These are phyloP conservation scores for Cyberlindnera xylosilytica DNA, from an alignment of 805 yeast species.

Conservation along the genomic window DNA sequence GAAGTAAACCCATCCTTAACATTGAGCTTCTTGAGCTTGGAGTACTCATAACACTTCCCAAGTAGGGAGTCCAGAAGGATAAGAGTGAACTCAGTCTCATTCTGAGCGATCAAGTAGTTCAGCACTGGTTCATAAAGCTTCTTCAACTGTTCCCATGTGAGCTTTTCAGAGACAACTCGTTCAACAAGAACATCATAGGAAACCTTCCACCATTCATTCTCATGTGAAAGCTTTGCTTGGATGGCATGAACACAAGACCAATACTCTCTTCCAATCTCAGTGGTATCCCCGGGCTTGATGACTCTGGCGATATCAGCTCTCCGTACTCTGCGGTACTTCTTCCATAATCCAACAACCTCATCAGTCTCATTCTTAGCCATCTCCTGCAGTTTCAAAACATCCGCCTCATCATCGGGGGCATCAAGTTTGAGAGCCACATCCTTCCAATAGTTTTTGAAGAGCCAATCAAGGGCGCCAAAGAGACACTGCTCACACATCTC, in stretches of 20 bases:
- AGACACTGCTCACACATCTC: slow-evolving; percentile 62
- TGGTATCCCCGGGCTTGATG: slow-evolving; percentile 42
- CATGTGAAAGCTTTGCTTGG: slow-evolving; percentile 20
- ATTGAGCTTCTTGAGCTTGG: slow-evolving; percentile 10
- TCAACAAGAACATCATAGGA: slow-evolving; percentile 31
- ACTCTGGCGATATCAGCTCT: slow-evolving; percentile 39
- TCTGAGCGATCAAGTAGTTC: slow-evolving; percentile 12
- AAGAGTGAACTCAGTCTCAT: slow-evolving; percentile 24
- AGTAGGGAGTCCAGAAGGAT: slow-evolving; percentile 17
- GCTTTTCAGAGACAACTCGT: slow-evolving; percentile 32
- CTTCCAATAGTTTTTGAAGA: slow-evolving; percentile 70
- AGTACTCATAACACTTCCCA: slow-evolving; percentile 12
- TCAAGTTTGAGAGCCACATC: slow-evolving; percentile 18
- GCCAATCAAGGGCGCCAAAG: slow-evolving; percentile 68
- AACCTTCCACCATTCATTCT: slow-evolving; percentile 7
- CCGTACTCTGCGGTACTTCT: slow-evolving; percentile 48
- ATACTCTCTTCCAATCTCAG: slow-evolving; percentile 39
- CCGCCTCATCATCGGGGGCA: slow-evolving; percentile 24
- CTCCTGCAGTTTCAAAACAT: slow-evolving; percentile 36
- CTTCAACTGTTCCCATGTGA: slow-evolving; percentile 25
- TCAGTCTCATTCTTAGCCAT: slow-evolving; percentile 9
- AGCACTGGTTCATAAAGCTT: slow-evolving; percentile 31
- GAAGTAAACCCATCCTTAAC: not conserved
- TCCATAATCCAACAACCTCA: slow-evolving; percentile 35
- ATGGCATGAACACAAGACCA: slow-evolving; percentile 34